These are phyloP conservation scores for Kockovaella imperatae DNA, from an alignment of 768 basidiomycete genomes.

Conservation along the genomic window DNA sequence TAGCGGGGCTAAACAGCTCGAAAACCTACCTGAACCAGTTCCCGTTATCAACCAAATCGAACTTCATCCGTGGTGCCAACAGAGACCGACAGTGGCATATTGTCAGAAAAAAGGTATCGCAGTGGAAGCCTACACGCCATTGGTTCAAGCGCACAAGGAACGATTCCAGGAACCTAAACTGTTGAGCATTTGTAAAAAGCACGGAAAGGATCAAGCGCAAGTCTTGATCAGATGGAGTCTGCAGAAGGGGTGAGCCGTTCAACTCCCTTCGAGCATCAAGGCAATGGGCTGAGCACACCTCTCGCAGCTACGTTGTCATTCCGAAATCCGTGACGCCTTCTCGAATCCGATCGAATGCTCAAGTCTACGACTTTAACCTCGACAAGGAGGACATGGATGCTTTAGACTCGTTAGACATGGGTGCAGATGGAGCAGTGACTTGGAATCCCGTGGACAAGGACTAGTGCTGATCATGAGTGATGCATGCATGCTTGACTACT, in stretches of 20 bases:
- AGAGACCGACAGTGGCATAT: slow-evolving; percentile 65
- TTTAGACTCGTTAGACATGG: slow-evolving; percentile 65
- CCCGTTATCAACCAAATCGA: slow-evolving; percentile 43
- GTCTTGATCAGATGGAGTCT: slow-evolving; percentile 50
- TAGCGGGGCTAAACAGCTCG: slow-evolving; percentile 41
- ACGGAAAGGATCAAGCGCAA: slow-evolving; percentile 44
- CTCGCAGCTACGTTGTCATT: slow-evolving; percentile 64
- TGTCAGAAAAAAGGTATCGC: slow-evolving; percentile 58
- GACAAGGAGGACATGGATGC: slow-evolving; percentile 56
- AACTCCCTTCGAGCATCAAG: too few relatives aligned
- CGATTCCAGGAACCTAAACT: slow-evolving; percentile 28
- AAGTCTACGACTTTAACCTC: slow-evolving; percentile 59
- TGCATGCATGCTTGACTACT: too few relatives aligned
- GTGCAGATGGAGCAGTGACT: slow-evolving; percentile 62
- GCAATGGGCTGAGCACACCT: not conserved
- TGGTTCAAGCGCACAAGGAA: slow-evolving; percentile 51
- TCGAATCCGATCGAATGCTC: slow-evolving; percentile 51
- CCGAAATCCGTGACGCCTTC: slow-evolving; percentile 68
- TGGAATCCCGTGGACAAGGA: slow-evolving; percentile 73
- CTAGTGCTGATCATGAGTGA: too few relatives aligned
- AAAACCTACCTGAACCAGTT: slow-evolving; percentile 26
- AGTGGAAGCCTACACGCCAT: slow-evolving; percentile 39
- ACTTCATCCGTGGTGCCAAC: slow-evolving; percentile 59
- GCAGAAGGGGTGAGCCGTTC: slow-evolving; percentile 48
- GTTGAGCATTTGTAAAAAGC: slow-evolving; percentile 26